Evolutionary conservation across 768 basidiomycete genomes (phyloP), one percentile per base, ranked within the genome.

Genomic region (Serpula lacrymans): DNA sequence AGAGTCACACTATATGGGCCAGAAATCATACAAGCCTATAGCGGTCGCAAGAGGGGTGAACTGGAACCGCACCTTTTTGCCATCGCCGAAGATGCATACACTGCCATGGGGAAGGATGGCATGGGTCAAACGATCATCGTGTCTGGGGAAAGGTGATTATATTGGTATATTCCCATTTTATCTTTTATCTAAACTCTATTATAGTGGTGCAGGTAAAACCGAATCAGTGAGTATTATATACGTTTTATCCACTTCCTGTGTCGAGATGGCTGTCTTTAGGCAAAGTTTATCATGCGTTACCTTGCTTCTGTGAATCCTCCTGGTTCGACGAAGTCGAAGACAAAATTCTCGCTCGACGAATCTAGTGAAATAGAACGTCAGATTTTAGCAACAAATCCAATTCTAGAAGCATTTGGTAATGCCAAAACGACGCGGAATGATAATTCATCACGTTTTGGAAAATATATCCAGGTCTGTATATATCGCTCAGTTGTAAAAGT

Each of bases 381-480:
- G 64, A 99, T 99, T 45, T 71, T 99, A 40, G 96, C 96, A 21
- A 97, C 95, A n/a, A 99, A 99, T 62, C 96, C 96, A 17, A 98
- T 96, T 54, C 83, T 99, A 48, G 96, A 99, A 65, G 89, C 96
- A 0, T 98, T 99, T 52, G 96, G 96, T 50, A 99, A 99, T 64
- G 96, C 96, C 17, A 99, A 99, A 69, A 99, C 96, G 23, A 97
- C 96, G 12, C 79, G 96, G 44, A 99, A 99, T 59, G 96, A 99
- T 65, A 99, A 99, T 62, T 96, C 92, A 6, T 99, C 96, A 16
- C 82, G 96, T 42, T 99, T 99, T 62, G 96, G 96, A 47, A 99
- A 99, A 69, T 99, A 99, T 67, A 97, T 99, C 49, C 95, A 99
- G 78, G 96, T 93, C 36, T 53, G 73, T 58, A 20, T 21, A 25